phyloP scores from a whole-genome alignment of 31 red algal genomes.

The Bonnemaisonia californica region DNA sequence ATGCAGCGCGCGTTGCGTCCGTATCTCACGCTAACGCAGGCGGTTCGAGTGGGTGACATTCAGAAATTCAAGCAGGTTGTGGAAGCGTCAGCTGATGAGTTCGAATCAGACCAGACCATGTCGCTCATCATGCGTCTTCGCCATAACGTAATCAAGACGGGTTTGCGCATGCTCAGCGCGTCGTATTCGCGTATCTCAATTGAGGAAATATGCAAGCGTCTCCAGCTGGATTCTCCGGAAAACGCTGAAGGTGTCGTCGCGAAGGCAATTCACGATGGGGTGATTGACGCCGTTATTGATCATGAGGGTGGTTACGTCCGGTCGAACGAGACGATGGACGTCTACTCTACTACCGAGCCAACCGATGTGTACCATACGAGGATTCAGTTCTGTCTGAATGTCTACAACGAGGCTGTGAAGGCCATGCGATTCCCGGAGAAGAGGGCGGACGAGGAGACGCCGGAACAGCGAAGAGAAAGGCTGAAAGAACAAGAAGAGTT shows the following conservation, averaged over 20 bases:
- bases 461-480: slow-evolving; percentile 75
- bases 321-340: slow-evolving; percentile 75
- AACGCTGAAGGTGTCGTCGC: slow-evolving; percentile 95
- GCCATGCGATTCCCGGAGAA: slow-evolving; percentile 96
- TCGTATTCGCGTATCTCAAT: slow-evolving; percentile 94
- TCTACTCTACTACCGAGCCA: slow-evolving; percentile 89
- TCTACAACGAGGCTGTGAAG: slow-evolving; percentile 93
- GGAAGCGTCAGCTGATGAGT: slow-evolving; percentile 52
- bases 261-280: slow-evolving; percentile 96
- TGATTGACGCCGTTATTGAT: slow-evolving; percentile 93
- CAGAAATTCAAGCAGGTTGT: slow-evolving; percentile 82
- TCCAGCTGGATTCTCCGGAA: slow-evolving; percentile 70
- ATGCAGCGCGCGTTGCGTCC: slow-evolving; percentile 80
- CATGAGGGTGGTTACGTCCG: slow-evolving; percentile 73
- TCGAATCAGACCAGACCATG: slow-evolving; percentile 77
- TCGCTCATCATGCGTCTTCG: slow-evolving; percentile 89
- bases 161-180: slow-evolving; percentile 78
- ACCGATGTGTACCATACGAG: slow-evolving; percentile 84
- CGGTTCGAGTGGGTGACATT: slow-evolving; percentile 88
- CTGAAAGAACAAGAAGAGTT: slow-evolving; percentile 96
- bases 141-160: slow-evolving; percentile 99
- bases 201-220: slow-evolving; percentile 70
- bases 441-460: slow-evolving; percentile 70
- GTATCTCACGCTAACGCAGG: slow-evolving; percentile 85
- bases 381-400: slow-evolving; percentile 93